Evolutionary conservation across 495 filamentous ascomycete genomes (phyloP), one percentile per base, ranked within the genome.

Genomic region (Podospora didyma): DNA sequence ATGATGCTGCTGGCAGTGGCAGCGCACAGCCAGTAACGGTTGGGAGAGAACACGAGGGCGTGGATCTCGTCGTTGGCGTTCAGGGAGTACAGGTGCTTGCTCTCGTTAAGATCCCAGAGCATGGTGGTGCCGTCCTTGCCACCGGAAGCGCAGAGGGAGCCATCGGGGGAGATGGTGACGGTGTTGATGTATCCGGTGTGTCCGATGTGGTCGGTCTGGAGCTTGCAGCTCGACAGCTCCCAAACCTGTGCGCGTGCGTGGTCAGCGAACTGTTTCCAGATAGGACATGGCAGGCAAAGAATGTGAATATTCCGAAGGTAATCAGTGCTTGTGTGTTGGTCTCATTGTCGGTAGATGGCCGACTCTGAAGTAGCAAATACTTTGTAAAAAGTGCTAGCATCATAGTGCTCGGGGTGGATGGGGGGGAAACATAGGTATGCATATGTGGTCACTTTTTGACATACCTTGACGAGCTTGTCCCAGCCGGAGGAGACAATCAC

Each of bases 331-430:
- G 90, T 94, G 89, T 79, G 73, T 78, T 96, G 87, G 89, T 99
- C 95, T 99, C 94, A 99, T 96, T 71, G 90, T 90, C 84, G 69
- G 73, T 73, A 61, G 66, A 67, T 31, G 26, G 26, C 26, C 26
- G 83, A 88, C 92, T 99, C 94, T 96, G 95, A 99, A 99, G 94
- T 99, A 99, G 94, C 94, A 97, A 99, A 97, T 99, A 99, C 92
- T 91, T 93, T 76, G 45, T 19, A 74, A 74, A 73, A 68, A 81
- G 85, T 86, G 85, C 83, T 83, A 89, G 79, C 94, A 98, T 98
- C 94, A 89, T 96, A 52, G 76, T 23, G 50, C 17, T 11, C n/a
- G 12, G 16, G 14, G 37, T 17, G 20, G 41, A 3, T 23, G 11
- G 21, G 11, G 23, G 19, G 16, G 4, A 31, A 31, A 9, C 26